Evolutionary conservation across 2,329 filamentous ascomycete genomes (phyloP).

Genomic region (Fusarium devonianum): DNA sequence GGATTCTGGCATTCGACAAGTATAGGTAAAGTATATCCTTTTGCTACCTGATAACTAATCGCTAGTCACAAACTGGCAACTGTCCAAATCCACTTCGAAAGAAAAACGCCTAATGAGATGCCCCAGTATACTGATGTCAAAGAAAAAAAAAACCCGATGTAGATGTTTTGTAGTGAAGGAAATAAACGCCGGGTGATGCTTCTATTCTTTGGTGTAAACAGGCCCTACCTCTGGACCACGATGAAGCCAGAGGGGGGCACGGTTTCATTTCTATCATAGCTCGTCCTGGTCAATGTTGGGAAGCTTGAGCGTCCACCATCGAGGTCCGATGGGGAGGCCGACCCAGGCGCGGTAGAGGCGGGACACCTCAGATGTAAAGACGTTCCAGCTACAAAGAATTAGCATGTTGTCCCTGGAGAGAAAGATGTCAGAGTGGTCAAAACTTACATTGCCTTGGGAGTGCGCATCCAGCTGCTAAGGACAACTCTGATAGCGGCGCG

Average conservation of each 20-base stretch:
- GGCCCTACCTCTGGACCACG: background rate
- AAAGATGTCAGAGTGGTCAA: background rate
- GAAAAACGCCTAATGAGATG: slow-evolving; percentile 22
- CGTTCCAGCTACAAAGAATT: slow-evolving; percentile 48
- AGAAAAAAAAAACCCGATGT: background rate
- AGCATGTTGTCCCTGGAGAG: slow-evolving; percentile 1
- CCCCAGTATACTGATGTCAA: background rate
- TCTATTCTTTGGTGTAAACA: slow-evolving; percentile 10
- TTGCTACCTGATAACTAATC: background rate
- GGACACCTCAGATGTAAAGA: slow-evolving; percentile 53
- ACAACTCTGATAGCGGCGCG: slow-evolving; percentile 71
- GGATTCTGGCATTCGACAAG: too few species aligned
- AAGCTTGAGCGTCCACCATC: slow-evolving; percentile 56
- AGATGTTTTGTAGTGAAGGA: too few species aligned
- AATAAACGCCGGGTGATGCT: slow-evolving; percentile 21
- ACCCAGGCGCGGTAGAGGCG: slow-evolving; percentile 60
- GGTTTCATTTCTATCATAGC: slow-evolving; percentile 50
- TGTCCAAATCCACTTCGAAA: background rate
- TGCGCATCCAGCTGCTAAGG: slow-evolving; percentile 70
- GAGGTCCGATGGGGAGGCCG: slow-evolving; percentile 59
- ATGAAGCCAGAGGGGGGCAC: too few species aligned
- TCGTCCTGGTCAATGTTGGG: slow-evolving; percentile 56
- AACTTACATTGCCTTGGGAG: slow-evolving; percentile 76
- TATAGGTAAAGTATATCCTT: background rate
- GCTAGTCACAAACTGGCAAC: background rate